Base-by-base conservation (phyloP, 208 protist species). In the Crithidia acanthocephali region DNA sequence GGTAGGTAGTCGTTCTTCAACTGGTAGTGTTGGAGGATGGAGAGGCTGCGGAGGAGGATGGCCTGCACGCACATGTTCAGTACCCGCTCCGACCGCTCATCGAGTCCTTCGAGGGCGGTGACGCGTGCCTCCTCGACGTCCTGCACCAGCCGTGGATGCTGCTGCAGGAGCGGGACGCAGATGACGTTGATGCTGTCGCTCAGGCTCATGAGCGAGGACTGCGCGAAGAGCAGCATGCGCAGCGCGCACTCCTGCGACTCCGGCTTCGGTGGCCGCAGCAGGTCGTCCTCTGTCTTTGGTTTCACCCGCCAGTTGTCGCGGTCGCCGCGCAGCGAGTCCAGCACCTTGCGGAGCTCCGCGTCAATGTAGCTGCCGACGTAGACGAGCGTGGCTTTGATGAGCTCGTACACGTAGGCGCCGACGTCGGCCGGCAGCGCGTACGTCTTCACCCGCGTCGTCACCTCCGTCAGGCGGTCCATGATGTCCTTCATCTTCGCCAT, bases 231-330 rank as follows among this genome's bases (percentile, higher is more conserved):
- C 45, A 96, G 75, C 88, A 96, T 89, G 60, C 88, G 86, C 40
- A 94, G 75, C 11, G 85, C 88, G 60, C 91, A 96, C 71, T 93
- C 87, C 65, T 96, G 91, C 10, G 87, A 85, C 78, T 96, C 88
- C 9, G 77, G 51, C 62, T 83, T 85, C 2, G 69, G 57, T 13
- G 87, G 88, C 10, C 69, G 59, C 55, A 96, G 68, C 23, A 94
- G 75, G 33, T 87, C 88, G 0, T 93, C 85, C 65, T 94, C 88
- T 0, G 60, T 82, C 58, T 87, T 87, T 2, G 87, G 85, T 42
- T 80, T 76, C 42, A 85, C 59, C 0, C 88, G 84, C 91, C 91
- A 96, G 55, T 81, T 88, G 45, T 89, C 88, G 28, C 85, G 82
- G 63, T 94, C 88, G 27, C 33, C 66, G 25, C 85, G 81, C 13